Evolutionary conservation across 768 basidiomycete species (phyloP).

Genomic region (Kwoniella mangroviensis): DNA sequence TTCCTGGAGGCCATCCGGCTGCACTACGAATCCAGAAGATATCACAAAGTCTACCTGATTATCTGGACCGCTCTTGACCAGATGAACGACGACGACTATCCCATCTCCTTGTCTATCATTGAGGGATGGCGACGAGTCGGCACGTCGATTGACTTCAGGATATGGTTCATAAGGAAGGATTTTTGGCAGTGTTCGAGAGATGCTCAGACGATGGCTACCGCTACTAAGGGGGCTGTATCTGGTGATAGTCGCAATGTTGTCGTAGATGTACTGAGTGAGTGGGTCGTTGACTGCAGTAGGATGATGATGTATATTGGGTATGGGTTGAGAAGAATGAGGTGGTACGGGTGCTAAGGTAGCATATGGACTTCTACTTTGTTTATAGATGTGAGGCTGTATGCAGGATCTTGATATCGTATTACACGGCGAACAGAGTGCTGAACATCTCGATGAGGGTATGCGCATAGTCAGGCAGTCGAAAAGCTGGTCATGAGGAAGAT

Average conservation of each 20-base stretch:
- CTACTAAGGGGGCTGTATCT: neutral
- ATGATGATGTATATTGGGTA: neutral
- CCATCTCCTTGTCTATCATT: conserved; percentile 1
- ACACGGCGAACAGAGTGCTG: neutral
- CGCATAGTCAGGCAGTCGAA: neutral
- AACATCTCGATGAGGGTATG: neutral
- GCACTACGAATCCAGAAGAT: conserved; percentile 19
- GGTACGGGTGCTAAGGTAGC: too few relatives aligned
- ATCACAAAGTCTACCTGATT: conserved; percentile 3
- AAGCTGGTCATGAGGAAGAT: too few relatives aligned
- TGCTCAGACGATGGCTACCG: conserved; percentile 2
- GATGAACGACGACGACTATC: conserved; percentile 5
- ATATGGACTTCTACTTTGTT: too few relatives aligned
- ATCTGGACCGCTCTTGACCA: neutral
- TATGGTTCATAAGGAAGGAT: conserved; percentile 14
- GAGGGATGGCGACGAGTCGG: neutral
- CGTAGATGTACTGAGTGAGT: neutral
- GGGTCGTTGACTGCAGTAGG: neutral
- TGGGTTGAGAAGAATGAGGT: neutral
- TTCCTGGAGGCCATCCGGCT: neutral
- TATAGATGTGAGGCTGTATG: neutral
- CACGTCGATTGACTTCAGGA: neutral
- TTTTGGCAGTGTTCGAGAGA: neutral
- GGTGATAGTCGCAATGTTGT: neutral
- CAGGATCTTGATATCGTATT: neutral